These are phyloP conservation scores for Daldinia concentrica DNA, from an alignment of 495 filamentous ascomycete species.

Conservation along the genomic window DNA sequence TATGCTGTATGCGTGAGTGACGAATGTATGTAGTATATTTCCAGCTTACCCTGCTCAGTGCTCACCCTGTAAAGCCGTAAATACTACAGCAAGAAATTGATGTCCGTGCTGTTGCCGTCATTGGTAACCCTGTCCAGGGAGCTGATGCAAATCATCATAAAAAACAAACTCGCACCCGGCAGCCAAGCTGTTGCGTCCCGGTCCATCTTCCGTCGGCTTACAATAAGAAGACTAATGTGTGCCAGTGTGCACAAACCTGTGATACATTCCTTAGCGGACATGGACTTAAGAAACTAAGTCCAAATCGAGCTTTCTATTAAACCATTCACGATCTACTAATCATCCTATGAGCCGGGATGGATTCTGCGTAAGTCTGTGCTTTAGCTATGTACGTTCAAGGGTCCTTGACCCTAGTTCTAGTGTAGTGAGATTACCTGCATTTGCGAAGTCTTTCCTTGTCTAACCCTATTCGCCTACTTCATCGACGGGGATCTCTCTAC, in stretches of 20 bases:
- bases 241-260: constrained; percentile 6
- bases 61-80: not conserved
- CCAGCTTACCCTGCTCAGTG: not conserved
- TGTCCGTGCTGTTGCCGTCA: constrained; percentile 17
- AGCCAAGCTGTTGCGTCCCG: constrained; percentile 45
- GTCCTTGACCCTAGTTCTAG: constrained; percentile 17
- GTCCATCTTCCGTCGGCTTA: constrained; percentile 38
- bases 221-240: constrained; percentile 16
- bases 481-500: constrained; percentile 21
- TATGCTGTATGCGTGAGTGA: not conserved
- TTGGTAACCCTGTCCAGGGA: constrained; percentile 33
- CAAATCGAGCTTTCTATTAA: constrained; percentile 35
- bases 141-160: constrained; percentile 44
- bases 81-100: constrained; percentile 15
- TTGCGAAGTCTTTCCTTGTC: constrained; percentile 31
- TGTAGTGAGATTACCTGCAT: constrained; percentile 43
- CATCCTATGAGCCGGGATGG: constrained; percentile 19
- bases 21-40: not conserved
- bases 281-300: constrained; percentile 3
- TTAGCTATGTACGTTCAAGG: constrained; percentile 24
- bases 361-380: constrained; percentile 21
- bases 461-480: constrained; percentile 42
- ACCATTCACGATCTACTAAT: constrained; percentile 37
- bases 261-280: constrained; percentile 31
- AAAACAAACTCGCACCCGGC: constrained; percentile 38